Evolutionary conservation across 1,139 yeast species (phyloP).

Genomic region (Petasospora fabianii): DNA sequence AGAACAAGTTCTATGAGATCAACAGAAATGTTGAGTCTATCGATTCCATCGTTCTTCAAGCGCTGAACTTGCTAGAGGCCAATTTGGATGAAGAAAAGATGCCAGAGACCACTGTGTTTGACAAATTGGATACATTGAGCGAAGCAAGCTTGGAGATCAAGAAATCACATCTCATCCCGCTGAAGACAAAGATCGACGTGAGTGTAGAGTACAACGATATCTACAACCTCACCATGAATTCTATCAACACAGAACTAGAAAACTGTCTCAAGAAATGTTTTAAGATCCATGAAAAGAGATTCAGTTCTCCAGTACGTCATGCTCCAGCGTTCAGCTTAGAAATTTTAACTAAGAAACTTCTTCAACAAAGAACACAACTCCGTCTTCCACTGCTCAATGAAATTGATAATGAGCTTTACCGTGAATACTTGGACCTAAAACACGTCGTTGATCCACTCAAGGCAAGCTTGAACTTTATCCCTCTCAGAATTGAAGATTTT

Average conservation of each 20-base stretch:
- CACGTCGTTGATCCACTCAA: slow-evolving; percentile 44
- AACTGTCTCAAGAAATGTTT: slow-evolving; percentile 40
- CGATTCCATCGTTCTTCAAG: slow-evolving; percentile 44
- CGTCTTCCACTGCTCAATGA: slow-evolving; percentile 35
- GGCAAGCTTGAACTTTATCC: slow-evolving; percentile 59
- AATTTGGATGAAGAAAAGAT: slow-evolving; percentile 19
- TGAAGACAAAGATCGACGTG: slow-evolving; percentile 47
- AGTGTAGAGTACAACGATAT: slow-evolving; percentile 59
- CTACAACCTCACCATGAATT: slow-evolving; percentile 45
- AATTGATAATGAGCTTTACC: slow-evolving; percentile 38
- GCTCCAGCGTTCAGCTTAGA: slow-evolving; percentile 40
- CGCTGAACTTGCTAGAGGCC: slow-evolving; percentile 38
- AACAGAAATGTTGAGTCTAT: slow-evolving; percentile 38
- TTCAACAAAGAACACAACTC: slow-evolving; percentile 32
- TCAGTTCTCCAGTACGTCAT: slow-evolving; percentile 41
- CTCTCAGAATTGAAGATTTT: slow-evolving; percentile 45
- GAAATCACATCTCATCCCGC: slow-evolving; percentile 33
- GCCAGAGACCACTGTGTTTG: slow-evolving; percentile 25
- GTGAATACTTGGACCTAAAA: slow-evolving; percentile 33
- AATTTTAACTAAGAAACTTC: slow-evolving; percentile 39
- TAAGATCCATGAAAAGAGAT: slow-evolving; percentile 38
- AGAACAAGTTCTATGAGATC: slow-evolving; percentile 39
- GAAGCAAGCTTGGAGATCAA: slow-evolving; percentile 30
- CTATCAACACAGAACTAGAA: slow-evolving; percentile 49
- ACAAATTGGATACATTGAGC: slow-evolving; percentile 29